phyloP scores from a whole-genome alignment of 106 monocot species.

The Dendrobium officinale region DNA sequence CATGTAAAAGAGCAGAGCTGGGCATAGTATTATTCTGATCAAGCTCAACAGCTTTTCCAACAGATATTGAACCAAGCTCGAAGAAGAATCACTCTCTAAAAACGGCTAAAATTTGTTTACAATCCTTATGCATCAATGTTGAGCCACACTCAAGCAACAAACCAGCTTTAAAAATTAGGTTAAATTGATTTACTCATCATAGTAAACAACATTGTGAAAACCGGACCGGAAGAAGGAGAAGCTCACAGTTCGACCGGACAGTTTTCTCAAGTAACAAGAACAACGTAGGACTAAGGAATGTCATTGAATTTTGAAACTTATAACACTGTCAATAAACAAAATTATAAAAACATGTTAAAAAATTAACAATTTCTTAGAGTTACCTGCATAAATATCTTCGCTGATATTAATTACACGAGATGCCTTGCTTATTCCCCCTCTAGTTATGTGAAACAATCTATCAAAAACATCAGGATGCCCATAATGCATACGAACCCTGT shows the following conservation, averaged over 20 bases:
- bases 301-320: neutral
- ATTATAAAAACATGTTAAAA: neutral
- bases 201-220: no score
- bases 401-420: conserved; percentile 97
- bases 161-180: neutral
- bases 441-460: conserved; percentile 84
- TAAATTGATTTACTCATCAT: no score
- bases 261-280: neutral
- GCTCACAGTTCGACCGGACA: no score
- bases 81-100: neutral
- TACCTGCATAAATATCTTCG: conserved; percentile 96
- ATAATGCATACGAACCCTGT: conserved; percentile 97
- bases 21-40: neutral
- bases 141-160: neutral
- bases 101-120: neutral
- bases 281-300: neutral
- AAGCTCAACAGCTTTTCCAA: neutral
- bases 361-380: neutral
- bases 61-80: neutral
- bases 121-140: neutral
- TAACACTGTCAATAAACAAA: neutral
- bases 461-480: conserved; percentile 99
- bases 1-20: neutral
- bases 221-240: no score
- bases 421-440: conserved; percentile 97